Percentiles rank a stretch among this genome's conserved stretches.
These are phyloP conservation scores for Helianthus tuberosus DNA, from an alignment of 129 eudicot genomes.

Conservation along the genomic window DNA sequence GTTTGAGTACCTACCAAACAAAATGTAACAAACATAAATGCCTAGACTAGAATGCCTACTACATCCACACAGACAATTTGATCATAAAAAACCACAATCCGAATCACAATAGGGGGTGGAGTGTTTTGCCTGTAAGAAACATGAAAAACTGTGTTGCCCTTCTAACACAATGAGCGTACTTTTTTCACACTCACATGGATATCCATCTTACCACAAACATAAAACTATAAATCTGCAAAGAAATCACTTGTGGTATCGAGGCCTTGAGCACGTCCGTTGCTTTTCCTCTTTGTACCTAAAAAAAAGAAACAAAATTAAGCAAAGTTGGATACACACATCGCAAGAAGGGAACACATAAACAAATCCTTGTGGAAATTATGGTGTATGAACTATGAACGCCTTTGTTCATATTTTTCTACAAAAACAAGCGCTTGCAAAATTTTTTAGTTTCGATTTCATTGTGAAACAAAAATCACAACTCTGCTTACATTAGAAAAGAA, in stretches of 20 bases:
- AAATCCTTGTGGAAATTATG: not conserved
- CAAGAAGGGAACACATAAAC: too few relatives aligned
- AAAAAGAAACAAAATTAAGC: constrained; percentile 8
- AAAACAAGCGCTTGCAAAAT: not conserved
- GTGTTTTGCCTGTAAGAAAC: not conserved
- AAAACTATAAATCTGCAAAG: constrained; percentile 66
- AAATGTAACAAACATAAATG: too few relatives aligned
- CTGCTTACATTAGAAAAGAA: not conserved
- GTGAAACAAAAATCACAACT: not conserved
- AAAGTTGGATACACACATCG: not conserved
- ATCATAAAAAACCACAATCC: not conserved
- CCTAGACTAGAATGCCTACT: too few relatives aligned
- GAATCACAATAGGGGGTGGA: not conserved
- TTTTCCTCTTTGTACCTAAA: constrained; percentile 76
- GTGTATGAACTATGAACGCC: too few relatives aligned
- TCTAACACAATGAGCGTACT: not conserved
- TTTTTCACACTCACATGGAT: not conserved
- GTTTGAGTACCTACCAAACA: too few relatives aligned
- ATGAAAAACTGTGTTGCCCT: not conserved
- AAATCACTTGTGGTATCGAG: constrained; percentile 52
- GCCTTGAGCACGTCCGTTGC: constrained; percentile 41
- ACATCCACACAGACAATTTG: not conserved
- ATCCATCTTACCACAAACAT: not conserved
- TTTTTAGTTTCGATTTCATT: not conserved
- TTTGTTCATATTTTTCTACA: too few relatives aligned